These are phyloP conservation scores for Exophiala sp. DNA, from an alignment of 2,329 filamentous ascomycete genomes.

Conservation along the genomic window DNA sequence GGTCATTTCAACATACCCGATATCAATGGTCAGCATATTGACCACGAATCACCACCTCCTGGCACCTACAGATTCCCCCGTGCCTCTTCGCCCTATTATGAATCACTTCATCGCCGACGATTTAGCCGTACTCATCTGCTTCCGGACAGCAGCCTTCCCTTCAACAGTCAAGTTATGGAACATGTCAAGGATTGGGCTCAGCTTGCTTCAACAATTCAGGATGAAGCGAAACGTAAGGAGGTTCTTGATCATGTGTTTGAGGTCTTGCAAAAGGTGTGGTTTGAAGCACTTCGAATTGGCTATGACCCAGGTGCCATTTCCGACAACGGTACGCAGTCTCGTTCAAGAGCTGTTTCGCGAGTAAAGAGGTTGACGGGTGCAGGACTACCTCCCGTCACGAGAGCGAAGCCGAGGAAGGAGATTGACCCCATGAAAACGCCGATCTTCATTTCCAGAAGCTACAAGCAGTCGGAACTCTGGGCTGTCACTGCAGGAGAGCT, in stretches of 20 bases:
- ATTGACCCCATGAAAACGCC: conserved; percentile 8
- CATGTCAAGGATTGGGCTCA: conserved; percentile 21
- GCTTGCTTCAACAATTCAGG: conserved; percentile 17
- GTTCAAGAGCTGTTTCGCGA: too few relatives aligned
- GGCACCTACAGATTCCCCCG: conserved; percentile 3
- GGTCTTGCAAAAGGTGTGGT: conserved; percentile 23
- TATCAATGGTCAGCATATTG: neutral
- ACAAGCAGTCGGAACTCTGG: conserved; percentile 8
- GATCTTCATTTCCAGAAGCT: conserved; percentile 9
- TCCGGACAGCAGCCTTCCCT: conserved; percentile 16
- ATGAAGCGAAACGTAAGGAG: conserved; percentile 17
- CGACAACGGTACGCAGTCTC: neutral
- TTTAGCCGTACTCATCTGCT: conserved; percentile 9
- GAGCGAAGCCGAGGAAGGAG: conserved; percentile 5
- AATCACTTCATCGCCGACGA: neutral
- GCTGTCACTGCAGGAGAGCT: conserved; percentile 25
- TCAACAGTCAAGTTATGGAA: conserved; percentile 20
- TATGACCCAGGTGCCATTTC: conserved; percentile 5
- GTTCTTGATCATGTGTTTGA: conserved; percentile 21
- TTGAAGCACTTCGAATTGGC: conserved; percentile 20
- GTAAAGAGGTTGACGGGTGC: neutral
- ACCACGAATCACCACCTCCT: neutral
- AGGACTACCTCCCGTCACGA: neutral
- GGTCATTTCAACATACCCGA: conserved; percentile 9
- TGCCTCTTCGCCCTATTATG: neutral